phyloP scores from a whole-genome alignment of 495 filamentous ascomycete genomes.

The Penicillium flavigenum region DNA sequence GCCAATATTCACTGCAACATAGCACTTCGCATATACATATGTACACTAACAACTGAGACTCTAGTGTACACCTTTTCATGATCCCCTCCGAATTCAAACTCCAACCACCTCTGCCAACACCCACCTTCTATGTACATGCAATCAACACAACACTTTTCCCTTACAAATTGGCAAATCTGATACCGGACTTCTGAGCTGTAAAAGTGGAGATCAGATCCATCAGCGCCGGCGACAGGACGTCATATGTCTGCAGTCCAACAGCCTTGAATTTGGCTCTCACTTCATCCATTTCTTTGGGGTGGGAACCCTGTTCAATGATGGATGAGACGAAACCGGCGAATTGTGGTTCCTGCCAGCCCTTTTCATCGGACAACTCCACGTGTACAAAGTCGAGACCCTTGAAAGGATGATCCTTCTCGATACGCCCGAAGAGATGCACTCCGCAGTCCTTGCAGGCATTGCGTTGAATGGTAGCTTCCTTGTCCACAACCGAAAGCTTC shows the following conservation, averaged over 20 bases:
- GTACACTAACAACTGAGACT: not conserved
- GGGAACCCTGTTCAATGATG: conserved; percentile 61
- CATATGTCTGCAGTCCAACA: conserved; percentile 55
- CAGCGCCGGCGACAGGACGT: conserved; percentile 53
- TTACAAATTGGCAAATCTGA: conserved; percentile 28
- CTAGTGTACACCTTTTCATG: not conserved
- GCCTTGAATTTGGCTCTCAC: conserved; percentile 48
- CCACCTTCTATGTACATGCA: not conserved
- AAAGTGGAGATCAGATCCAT: conserved; percentile 61
- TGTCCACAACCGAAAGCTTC: conserved; percentile 55
- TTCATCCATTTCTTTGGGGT: conserved; percentile 50
- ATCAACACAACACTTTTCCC: not conserved
- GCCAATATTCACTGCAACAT: not conserved
- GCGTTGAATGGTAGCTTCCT: conserved; percentile 53
- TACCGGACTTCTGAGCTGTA: conserved; percentile 46
- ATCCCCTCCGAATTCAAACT: not conserved
- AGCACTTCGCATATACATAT: not conserved
- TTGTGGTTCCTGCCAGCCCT: conserved; percentile 63
- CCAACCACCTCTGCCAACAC: not conserved
- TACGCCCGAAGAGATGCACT: conserved; percentile 57
- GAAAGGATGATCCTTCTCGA: conserved; percentile 60
- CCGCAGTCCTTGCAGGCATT: conserved; percentile 57
- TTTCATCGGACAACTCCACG: conserved; percentile 52
- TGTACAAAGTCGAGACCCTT: conserved; percentile 63
- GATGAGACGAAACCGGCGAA: conserved; percentile 61